These are phyloP conservation scores for Neolecta irregularis DNA, from an alignment of 1,139 yeast genomes.

Conservation along the genomic window DNA sequence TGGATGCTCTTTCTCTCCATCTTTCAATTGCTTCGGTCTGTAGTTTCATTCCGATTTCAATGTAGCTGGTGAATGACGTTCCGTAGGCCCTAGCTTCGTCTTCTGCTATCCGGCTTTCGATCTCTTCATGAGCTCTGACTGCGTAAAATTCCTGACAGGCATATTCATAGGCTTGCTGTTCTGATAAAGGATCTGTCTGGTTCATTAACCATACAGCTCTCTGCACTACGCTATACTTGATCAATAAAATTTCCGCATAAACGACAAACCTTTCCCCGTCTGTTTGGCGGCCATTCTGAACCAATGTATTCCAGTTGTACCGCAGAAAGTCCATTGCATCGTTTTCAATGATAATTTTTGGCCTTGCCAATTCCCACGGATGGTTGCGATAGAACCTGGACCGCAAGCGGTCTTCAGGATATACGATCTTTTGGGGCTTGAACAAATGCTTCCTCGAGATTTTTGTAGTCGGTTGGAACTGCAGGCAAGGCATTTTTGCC, in stretches of 20 bases:
- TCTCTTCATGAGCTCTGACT: constrained; percentile 69
- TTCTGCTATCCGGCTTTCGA: constrained; percentile 52
- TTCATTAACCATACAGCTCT: constrained; percentile 61
- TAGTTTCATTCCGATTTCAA: not conserved
- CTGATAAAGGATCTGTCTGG: constrained; percentile 21
- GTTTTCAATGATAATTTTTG: constrained; percentile 72
- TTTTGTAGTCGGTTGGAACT: not conserved
- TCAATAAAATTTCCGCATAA: not conserved
- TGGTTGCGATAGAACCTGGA: constrained; percentile 75
- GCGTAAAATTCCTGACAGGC: constrained; percentile 82
- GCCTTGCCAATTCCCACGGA: constrained; percentile 96
- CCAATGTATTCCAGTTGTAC: constrained; percentile 64
- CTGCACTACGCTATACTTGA: constrained; percentile 51
- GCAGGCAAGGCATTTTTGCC: constrained; percentile 9
- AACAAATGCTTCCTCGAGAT: constrained; percentile 24
- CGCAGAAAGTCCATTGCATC: constrained; percentile 37
- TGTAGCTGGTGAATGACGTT: not conserved
- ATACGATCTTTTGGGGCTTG: constrained; percentile 47
- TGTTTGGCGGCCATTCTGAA: constrained; percentile 55
- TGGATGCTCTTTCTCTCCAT: constrained; percentile 2
- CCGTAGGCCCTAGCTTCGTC: constrained; percentile 49
- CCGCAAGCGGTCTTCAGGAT: constrained; percentile 72
- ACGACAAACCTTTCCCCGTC: constrained; percentile 52
- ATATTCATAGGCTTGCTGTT: constrained; percentile 56
- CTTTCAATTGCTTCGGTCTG: not conserved